Conservation (phyloP, 163 green algal genomes). For the Trebouxiophyceae sp. region DNA sequence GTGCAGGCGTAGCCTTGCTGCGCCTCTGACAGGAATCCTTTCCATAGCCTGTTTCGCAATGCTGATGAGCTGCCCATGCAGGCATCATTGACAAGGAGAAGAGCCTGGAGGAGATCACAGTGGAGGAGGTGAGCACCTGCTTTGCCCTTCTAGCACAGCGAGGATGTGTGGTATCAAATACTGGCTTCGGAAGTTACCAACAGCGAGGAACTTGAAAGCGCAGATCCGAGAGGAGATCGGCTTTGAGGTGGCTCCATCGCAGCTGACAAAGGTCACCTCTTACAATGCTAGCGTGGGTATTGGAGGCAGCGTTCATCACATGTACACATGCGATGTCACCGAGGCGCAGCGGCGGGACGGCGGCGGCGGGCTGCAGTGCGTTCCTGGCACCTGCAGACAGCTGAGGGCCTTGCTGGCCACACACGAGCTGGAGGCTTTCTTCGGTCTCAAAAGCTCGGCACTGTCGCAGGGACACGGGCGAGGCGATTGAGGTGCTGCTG, state of each 20-base stretch:
- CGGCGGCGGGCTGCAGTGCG: conserved; percentile 41
- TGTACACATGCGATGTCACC: conserved; percentile 62
- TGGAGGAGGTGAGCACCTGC: conserved; percentile 33
- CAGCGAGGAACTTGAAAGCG: background rate
- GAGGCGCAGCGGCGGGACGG: conserved; percentile 31
- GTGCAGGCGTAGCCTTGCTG: too few species aligned
- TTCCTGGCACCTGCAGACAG: background rate
- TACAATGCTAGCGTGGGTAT: conserved; percentile 31
- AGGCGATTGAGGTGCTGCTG: conserved; percentile 81
- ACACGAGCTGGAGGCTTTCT: background rate
- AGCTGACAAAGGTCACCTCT: conserved; percentile 39
- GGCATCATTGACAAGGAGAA: conserved; percentile 83
- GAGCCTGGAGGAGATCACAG: conserved; percentile 44
- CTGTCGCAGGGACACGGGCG: conserved; percentile 28
- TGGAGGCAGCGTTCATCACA: conserved; percentile 33
- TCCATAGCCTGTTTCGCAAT: too few species aligned
- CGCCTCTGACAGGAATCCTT: too few species aligned
- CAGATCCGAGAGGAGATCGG: conserved; percentile 60
- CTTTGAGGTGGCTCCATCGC: conserved; percentile 37
- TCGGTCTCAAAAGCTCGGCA: background rate
- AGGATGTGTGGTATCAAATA: background rate
- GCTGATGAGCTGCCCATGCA: too few species aligned
- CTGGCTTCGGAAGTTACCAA: background rate
- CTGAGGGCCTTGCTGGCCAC: background rate
- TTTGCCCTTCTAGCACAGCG: background rate